phyloP scores from a whole-genome alignment of 805 yeast genomes.

The Yarrowia divulgata region DNA sequence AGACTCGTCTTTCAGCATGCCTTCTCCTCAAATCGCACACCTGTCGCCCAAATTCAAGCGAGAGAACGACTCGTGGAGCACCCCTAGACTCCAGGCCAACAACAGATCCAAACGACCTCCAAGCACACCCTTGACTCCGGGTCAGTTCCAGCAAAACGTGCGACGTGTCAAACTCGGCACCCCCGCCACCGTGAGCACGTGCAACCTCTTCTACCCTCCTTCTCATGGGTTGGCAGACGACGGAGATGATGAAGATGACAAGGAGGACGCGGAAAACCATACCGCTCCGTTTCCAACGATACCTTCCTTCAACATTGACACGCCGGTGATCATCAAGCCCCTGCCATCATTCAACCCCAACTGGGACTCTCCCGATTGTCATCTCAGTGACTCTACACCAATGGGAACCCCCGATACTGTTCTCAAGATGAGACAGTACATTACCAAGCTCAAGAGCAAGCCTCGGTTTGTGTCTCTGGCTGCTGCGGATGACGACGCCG shows the following conservation, averaged over 20 bases:
- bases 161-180: constrained; percentile 37
- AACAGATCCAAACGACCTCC: constrained; percentile 20
- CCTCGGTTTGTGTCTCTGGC: constrained; percentile 20
- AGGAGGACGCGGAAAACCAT: constrained; percentile 13
- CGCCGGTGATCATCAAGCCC: constrained; percentile 4
- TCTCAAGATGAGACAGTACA: constrained; percentile 26
- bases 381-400: constrained; percentile 31
- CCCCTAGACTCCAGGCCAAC: not conserved
- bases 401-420: constrained; percentile 34
- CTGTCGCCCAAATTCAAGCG: constrained; percentile 28
- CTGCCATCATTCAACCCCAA: constrained; percentile 31
- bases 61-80: constrained; percentile 5
- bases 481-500: not conserved
- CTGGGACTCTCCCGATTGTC: constrained; percentile 36
- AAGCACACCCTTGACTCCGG: constrained; percentile 27
- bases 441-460: constrained; percentile 34
- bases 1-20: constrained; percentile 17
- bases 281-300: constrained; percentile 19
- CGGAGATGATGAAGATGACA: constrained; percentile 24
- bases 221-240: constrained; percentile 29
- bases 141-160: constrained; percentile 22
- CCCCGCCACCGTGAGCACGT: constrained; percentile 28
- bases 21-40: constrained; percentile 29
- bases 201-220: constrained; percentile 26
- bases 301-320: constrained; percentile 28